phyloP scores from a whole-genome alignment of 169 alveolate genomes.

The Ichthyophthirius multifiliis region DNA sequence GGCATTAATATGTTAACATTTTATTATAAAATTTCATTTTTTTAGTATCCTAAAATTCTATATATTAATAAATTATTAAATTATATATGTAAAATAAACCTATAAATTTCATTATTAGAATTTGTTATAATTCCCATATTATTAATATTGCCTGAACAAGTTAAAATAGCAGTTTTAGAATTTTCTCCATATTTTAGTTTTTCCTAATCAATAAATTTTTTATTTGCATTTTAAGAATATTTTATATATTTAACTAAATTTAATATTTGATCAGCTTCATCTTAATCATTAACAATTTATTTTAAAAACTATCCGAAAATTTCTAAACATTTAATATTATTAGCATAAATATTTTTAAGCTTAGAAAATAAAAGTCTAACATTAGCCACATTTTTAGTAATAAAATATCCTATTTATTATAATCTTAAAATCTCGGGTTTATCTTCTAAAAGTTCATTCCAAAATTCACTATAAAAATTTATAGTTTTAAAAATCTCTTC shows the following conservation, averaged over 20 bases:
- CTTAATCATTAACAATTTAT: constrained; percentile 31
- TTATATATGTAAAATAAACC: too few relatives aligned
- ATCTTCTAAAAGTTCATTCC: constrained; percentile 37
- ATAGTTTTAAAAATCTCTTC: constrained; percentile 14
- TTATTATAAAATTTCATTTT: constrained; percentile 6
- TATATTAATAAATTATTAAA: too few relatives aligned
- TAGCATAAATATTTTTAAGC: not conserved
- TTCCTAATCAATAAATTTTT: not conserved
- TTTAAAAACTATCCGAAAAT: constrained; percentile 17
- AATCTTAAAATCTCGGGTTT: constrained; percentile 29
- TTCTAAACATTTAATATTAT: not conserved
- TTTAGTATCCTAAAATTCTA: constrained; percentile 14
- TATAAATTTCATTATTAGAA: constrained; percentile 21
- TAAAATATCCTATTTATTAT: not conserved
- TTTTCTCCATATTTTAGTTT: constrained; percentile 41
- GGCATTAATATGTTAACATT: constrained; percentile 38
- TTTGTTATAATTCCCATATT: constrained; percentile 20
- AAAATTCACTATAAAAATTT: constrained; percentile 15
- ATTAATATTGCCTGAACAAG: constrained; percentile 18
- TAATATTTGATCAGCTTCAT: constrained; percentile 11
- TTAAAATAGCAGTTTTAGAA: constrained; percentile 11
- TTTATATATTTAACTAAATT: not conserved
- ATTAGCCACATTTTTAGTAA: not conserved
- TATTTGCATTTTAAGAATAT: not conserved
- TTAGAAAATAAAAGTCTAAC: not conserved